These are phyloP conservation scores for Metschnikowia shivogae DNA, from an alignment of 805 yeast genomes.

Conservation along the genomic window DNA sequence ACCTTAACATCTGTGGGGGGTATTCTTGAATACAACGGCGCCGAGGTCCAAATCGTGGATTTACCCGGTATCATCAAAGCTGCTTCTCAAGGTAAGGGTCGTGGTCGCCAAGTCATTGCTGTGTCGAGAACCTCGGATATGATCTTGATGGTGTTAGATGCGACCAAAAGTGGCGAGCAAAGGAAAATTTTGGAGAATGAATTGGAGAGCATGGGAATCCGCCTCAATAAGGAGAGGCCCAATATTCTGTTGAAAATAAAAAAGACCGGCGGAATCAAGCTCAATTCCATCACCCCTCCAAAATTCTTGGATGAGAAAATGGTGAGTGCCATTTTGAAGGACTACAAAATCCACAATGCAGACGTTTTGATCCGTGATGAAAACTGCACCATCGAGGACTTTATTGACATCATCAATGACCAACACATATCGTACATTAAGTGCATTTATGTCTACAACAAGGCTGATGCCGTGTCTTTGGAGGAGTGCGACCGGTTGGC, in stretches of 20 bases:
- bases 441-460: constrained; percentile 91
- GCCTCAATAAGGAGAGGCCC: constrained; percentile 79
- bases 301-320: constrained; percentile 76
- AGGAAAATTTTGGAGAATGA: constrained; percentile 82
- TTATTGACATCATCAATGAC: constrained; percentile 84
- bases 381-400: constrained; percentile 85
- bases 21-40: constrained; percentile 90
- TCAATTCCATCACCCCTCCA: constrained; percentile 78
- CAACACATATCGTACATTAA: constrained; percentile 83
- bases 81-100: constrained; percentile 94
- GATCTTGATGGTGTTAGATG: constrained; percentile 90
- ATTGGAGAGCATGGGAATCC: constrained; percentile 88
- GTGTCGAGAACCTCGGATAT: constrained; percentile 94
- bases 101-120: constrained; percentile 95
- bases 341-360: constrained; percentile 87
- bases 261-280: constrained; percentile 87
- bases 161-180: constrained; percentile 90
- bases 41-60: constrained; percentile 96
- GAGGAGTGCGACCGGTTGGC: constrained; percentile 94
- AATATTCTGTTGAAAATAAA: constrained; percentile 70
- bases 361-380: constrained; percentile 90
- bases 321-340: constrained; percentile 71
- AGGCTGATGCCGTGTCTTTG: constrained; percentile 89
- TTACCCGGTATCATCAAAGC: constrained; percentile 96
- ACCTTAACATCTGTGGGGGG: constrained; percentile 97